Evolutionary conservation across 495 filamentous ascomycete species (phyloP), one percentile per base, ranked within the genome.

Genomic region (Aspergillus biplanus): DNA sequence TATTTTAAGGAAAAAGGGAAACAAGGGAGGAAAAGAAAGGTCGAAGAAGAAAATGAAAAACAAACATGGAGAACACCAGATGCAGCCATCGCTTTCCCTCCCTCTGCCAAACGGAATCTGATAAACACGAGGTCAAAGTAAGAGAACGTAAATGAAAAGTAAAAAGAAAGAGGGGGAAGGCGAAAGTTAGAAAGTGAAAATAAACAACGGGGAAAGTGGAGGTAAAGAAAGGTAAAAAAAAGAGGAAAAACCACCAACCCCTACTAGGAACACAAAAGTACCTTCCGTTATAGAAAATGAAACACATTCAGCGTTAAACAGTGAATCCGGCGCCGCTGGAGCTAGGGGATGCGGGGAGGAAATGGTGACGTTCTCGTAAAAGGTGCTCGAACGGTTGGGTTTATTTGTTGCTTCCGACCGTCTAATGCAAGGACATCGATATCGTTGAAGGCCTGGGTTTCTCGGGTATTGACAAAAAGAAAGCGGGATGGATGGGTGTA

Each of bases 11-110:
- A 61, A 66, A 54, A 69, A 71, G 16, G 16, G 21, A 27, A 21
- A 27, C 70, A 59, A 67, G 65, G 58, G 65, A 67, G 67, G 62
- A 33, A 39, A 59, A 56, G 56, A 53, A 65, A 59, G 21, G 21
- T 27, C 21, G 21, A 27, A 58, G 33, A 62, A 65, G 46, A 57
- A 62, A 54, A 31, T 27, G 62, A 69, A 69, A 70, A 69, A 60
- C 47, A 50, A 67, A 65, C 68, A 71, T 65, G 56, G 54, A 62
- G 44, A 68, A 69, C 65, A 71, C 65, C 69, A 69, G 59, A 73
- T 71, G 68, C 67, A 73, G 62, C 65, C 65, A 62, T 76, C 71
- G 69, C 69, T 68, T 68, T 65, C 71, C 74, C 71, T 71, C 65
- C 70, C 67, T 68, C 70, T 63, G 67, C 71, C 65, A 69, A 71